These are phyloP conservation scores for Debaryomyces coudertii DNA, from an alignment of 1,139 yeast genomes.

Conservation along the genomic window DNA sequence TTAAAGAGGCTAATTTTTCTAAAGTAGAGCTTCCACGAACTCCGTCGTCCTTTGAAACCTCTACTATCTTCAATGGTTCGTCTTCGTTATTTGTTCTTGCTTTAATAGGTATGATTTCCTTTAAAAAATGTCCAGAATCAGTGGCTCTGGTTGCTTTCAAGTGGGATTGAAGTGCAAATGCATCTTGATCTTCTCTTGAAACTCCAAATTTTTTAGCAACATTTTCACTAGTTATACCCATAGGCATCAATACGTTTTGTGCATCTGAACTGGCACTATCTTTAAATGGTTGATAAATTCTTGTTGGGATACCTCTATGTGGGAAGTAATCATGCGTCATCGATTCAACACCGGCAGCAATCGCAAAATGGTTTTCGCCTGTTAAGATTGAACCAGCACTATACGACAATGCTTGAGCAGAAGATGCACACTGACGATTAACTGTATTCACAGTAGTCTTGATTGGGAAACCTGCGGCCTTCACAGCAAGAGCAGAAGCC, in stretches of 20 bases:
- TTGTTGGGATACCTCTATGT: constrained; percentile 38
- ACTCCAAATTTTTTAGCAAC: constrained; percentile 51
- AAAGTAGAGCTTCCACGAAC: constrained; percentile 30
- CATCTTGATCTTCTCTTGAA: constrained; percentile 62
- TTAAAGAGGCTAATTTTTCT: constrained; percentile 33
- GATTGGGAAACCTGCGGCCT: constrained; percentile 39
- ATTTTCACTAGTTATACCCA: constrained; percentile 64
- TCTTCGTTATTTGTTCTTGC: constrained; percentile 29
- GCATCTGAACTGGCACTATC: constrained; percentile 24
- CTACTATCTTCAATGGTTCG: constrained; percentile 16
- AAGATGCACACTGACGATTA: constrained; percentile 47
- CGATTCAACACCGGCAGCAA: constrained; percentile 50
- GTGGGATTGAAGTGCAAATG: constrained; percentile 40
- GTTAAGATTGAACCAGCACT: constrained; percentile 33
- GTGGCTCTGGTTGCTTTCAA: constrained; percentile 38
- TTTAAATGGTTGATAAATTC: constrained; percentile 26
- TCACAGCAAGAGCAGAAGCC: constrained; percentile 73
- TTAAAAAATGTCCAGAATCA: constrained; percentile 36
- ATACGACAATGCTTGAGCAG: constrained; percentile 42
- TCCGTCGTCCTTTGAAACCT: constrained; percentile 35
- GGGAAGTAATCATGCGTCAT: constrained; percentile 49
- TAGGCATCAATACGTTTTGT: constrained; percentile 44
- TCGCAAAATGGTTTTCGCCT: constrained; percentile 36
- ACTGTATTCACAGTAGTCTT: constrained; percentile 41
- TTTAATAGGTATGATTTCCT: constrained; percentile 39